These are phyloP conservation scores for Dioscorea cayenensis DNA, from an alignment of 116 monocot species.

Conservation along the genomic window DNA sequence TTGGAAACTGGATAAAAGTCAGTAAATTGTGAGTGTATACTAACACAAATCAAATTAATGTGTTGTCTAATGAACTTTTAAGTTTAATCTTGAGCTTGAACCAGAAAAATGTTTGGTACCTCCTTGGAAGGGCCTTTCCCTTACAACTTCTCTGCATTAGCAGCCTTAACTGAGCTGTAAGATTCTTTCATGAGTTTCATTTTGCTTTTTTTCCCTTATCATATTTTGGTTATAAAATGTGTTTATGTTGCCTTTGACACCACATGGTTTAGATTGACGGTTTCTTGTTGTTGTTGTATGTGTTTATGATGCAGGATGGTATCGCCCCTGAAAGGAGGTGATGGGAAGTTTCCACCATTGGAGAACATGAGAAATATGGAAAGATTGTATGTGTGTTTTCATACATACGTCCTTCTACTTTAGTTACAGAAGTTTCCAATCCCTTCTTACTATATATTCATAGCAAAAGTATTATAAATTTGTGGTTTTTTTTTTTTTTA, in stretches of 20 bases:
- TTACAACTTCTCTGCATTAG: constrained; percentile 7
- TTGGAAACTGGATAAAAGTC: constrained; percentile 33
- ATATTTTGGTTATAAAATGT: not conserved
- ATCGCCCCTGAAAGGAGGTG: constrained; percentile 11
- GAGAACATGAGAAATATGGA: not conserved
- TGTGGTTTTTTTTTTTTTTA: constrained; percentile 13
- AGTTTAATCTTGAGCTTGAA: not conserved
- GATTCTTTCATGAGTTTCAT: not conserved
- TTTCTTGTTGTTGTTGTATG: too few species aligned
- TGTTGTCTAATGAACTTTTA: not conserved
- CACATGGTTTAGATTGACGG: too few species aligned
- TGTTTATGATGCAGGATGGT: constrained; percentile 20
- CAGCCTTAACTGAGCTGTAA: constrained; percentile 6
- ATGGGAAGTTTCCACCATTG: constrained; percentile 19
- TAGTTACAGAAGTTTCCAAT: too few species aligned
- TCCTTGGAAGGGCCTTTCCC: constrained; percentile 23
- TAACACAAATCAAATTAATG: not conserved
- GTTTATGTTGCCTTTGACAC: too few species aligned
- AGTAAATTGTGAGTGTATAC: constrained; percentile 21
- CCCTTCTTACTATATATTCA: not conserved
- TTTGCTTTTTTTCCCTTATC: not conserved
- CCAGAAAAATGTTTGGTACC: constrained; percentile 22
- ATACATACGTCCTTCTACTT: not conserved
- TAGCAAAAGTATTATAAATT: not conserved
- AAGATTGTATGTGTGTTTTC: constrained; percentile 1